Evolutionary conservation across 2,329 filamentous ascomycete genomes (phyloP).

Genomic region (Penicillium italicum): DNA sequence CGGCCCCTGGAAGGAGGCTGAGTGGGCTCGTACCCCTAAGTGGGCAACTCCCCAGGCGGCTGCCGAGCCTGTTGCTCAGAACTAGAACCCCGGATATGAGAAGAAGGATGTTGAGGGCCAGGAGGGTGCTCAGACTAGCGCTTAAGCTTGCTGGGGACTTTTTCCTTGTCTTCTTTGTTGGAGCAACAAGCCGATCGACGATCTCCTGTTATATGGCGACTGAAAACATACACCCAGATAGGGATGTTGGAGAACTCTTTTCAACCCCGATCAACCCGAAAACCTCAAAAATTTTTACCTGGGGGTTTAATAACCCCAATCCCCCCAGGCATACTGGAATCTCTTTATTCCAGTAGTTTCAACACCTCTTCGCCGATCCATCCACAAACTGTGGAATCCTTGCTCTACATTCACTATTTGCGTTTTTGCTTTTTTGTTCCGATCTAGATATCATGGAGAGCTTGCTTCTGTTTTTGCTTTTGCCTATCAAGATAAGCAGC

Average conservation of each 20-base stretch:
- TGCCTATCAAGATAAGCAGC: constrained; percentile 14
- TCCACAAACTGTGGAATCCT: constrained; percentile 12
- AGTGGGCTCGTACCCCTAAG: constrained; percentile 45
- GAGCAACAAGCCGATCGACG: not conserved
- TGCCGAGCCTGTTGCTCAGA: constrained; percentile 19
- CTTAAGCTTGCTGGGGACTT: constrained; percentile 24
- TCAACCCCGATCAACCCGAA: not conserved
- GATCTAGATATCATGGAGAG: constrained; percentile 25
- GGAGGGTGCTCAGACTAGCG: constrained; percentile 27
- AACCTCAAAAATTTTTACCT: not conserved
- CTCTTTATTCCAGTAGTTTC: constrained; percentile 10
- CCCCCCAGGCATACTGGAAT: constrained; percentile 2
- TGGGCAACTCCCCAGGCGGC: constrained; percentile 37
- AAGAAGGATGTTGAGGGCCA: constrained; percentile 28
- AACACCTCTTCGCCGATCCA: constrained; percentile 17
- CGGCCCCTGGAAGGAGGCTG: constrained; percentile 70
- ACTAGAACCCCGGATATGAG: constrained; percentile 26
- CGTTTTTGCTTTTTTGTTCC: constrained; percentile 5
- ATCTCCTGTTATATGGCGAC: not conserved
- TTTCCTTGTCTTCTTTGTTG: constrained; percentile 9
- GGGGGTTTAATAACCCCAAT: not conserved
- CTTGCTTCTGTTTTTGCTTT: constrained; percentile 12
- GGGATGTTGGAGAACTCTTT: not conserved
- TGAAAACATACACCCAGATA: not conserved
- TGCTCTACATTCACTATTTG: constrained; percentile 9